phyloP scores from a whole-genome alignment of 2,329 filamentous ascomycete species.

The Paraconiothyrium brasiliense region DNA sequence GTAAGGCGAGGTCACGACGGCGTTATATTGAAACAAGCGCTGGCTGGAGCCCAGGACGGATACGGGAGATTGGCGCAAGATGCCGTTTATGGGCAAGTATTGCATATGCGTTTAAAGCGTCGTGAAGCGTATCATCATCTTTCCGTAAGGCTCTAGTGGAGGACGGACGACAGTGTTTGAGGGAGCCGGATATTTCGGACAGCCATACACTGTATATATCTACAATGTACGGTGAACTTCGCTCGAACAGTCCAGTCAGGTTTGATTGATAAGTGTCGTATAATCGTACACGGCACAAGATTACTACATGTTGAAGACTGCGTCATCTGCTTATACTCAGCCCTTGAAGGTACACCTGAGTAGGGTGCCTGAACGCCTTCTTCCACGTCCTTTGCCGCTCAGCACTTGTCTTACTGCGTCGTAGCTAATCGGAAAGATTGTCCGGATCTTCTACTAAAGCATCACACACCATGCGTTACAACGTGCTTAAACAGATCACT shows the following conservation, averaged over 20 bases:
- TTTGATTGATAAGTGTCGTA: not conserved
- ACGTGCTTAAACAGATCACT: too few relatives aligned
- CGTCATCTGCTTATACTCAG: too few relatives aligned
- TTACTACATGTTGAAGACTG: not conserved
- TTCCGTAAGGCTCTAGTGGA: not conserved
- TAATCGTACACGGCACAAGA: not conserved
- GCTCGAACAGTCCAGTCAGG: not conserved
- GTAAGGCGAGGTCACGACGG: not conserved
- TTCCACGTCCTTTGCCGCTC: too few relatives aligned
- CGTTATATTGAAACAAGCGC: not conserved
- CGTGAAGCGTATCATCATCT: slow-evolving; percentile 9
- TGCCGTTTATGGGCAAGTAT: not conserved
- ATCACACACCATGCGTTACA: too few relatives aligned
- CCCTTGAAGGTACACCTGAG: too few relatives aligned
- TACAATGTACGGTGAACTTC: slow-evolving; percentile 3
- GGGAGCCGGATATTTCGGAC: not conserved
- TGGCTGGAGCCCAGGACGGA: not conserved
- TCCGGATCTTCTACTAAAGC: too few relatives aligned
- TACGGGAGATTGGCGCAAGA: not conserved
- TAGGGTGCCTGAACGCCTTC: too few relatives aligned
- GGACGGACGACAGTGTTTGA: not conserved
- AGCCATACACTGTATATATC: slow-evolving; percentile 1
- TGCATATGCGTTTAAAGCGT: slow-evolving; percentile 5
- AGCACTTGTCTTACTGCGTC: too few relatives aligned
- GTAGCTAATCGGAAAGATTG: too few relatives aligned